Evolutionary conservation across 768 basidiomycete genomes (phyloP).

Genomic region (Fistulinella prunicolor): DNA sequence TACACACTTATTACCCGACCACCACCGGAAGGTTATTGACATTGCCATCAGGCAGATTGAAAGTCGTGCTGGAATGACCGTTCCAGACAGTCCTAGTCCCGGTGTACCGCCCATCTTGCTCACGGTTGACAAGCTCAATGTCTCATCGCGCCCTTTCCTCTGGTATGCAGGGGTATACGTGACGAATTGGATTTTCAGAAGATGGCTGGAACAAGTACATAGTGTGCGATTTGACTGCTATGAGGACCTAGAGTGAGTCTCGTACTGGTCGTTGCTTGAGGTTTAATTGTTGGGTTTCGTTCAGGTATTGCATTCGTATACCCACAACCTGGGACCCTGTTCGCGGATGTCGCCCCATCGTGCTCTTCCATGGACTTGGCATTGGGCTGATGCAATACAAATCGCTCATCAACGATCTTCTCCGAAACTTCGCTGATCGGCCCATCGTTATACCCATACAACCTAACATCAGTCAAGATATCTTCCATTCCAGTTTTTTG

Average conservation of each 20-base stretch:
- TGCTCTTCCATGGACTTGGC: slow-evolving; percentile 89
- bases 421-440: slow-evolving; percentile 54
- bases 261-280: neutral
- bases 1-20: slow-evolving; percentile 42
- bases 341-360: slow-evolving; percentile 61
- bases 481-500: slow-evolving; percentile 76
- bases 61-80: slow-evolving; percentile 62
- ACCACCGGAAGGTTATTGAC: slow-evolving; percentile 51
- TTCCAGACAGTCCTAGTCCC: slow-evolving; percentile 60
- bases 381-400: slow-evolving; percentile 75
- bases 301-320: slow-evolving; percentile 70
- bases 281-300: neutral
- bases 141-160: slow-evolving; percentile 63
- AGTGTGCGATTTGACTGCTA: slow-evolving; percentile 44
- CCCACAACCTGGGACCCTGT: slow-evolving; percentile 63
- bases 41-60: slow-evolving; percentile 62
- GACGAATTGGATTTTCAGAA: slow-evolving; percentile 48
- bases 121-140: slow-evolving; percentile 73
- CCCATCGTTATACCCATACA: slow-evolving; percentile 79
- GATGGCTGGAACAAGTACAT: slow-evolving; percentile 42
- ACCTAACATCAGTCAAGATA: slow-evolving; percentile 81
- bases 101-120: slow-evolving; percentile 56
- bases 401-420: slow-evolving; percentile 55
- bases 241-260: slow-evolving; percentile 67
- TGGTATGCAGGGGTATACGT: slow-evolving; percentile 55